phyloP scores from a whole-genome alignment of 2,329 filamentous ascomycete genomes.

The Aspergillus thermomutatus region DNA sequence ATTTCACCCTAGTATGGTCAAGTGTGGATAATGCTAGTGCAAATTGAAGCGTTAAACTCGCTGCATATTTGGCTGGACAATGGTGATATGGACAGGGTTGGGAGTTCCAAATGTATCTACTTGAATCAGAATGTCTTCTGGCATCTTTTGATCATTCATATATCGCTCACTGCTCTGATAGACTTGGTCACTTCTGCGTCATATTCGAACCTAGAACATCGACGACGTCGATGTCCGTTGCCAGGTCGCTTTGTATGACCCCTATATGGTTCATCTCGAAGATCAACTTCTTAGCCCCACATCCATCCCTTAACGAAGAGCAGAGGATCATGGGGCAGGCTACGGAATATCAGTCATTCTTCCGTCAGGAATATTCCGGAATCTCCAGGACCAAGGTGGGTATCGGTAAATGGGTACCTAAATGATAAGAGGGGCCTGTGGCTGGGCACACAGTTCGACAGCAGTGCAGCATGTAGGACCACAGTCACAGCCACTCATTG shows the following conservation, averaged over 20 bases:
- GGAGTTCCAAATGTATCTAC: neutral
- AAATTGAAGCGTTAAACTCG: neutral
- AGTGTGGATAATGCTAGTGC: neutral
- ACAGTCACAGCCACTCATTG: slow-evolving; percentile 10
- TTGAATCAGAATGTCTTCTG: neutral
- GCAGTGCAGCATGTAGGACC: neutral
- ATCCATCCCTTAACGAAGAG: neutral
- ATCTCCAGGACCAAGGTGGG: neutral
- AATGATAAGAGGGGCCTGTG: neutral
- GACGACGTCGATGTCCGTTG: neutral
- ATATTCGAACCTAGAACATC: neutral
- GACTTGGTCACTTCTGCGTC: neutral
- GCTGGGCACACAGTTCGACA: neutral
- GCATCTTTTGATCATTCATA: neutral
- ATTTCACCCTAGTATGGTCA: neutral
- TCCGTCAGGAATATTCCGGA: neutral
- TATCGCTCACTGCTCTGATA: neutral
- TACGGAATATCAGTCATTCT: too few species aligned
- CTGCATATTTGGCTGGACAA: neutral
- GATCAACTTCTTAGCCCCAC: neutral
- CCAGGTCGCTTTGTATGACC: neutral
- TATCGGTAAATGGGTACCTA: neutral
- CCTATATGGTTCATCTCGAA: neutral
- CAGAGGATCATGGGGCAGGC: neutral
- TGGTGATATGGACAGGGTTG: neutral